These are phyloP conservation scores for Magnaporthales sp. DNA, from an alignment of 2,329 filamentous ascomycete genomes.

Conservation along the genomic window DNA sequence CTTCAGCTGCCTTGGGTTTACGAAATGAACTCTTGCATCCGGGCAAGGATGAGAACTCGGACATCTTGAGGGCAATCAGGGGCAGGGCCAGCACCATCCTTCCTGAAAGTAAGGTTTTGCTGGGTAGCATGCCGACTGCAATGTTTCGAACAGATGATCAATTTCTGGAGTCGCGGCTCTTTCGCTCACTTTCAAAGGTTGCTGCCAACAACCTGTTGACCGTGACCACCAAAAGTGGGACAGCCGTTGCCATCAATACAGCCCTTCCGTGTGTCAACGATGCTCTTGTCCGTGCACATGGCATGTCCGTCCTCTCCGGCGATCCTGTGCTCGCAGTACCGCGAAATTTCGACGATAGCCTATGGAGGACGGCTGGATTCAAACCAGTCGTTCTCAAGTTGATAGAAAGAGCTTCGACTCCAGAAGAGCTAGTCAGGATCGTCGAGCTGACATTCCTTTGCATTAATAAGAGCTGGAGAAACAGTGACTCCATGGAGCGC, in stretches of 20 bases:
- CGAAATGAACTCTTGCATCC: slow-evolving; percentile 86
- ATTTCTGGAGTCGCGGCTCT: slow-evolving; percentile 67
- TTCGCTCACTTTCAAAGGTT: slow-evolving; percentile 66
- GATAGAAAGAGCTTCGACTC: slow-evolving; percentile 64
- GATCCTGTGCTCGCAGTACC: slow-evolving; percentile 74
- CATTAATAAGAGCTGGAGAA: slow-evolving; percentile 87
- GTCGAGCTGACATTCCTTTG: slow-evolving; percentile 79
- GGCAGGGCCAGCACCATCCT: slow-evolving; percentile 75
- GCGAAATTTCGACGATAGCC: slow-evolving; percentile 79
- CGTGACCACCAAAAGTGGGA: slow-evolving; percentile 63
- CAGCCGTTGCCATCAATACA: slow-evolving; percentile 78
- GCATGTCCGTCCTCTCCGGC: slow-evolving; percentile 74
- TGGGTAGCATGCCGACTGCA: slow-evolving; percentile 75
- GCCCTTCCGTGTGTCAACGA: slow-evolving; percentile 83
- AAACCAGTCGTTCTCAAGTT: slow-evolving; percentile 77
- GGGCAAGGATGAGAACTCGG: slow-evolving; percentile 82
- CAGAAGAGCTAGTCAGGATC: slow-evolving; percentile 64
- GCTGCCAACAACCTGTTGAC: slow-evolving; percentile 61
- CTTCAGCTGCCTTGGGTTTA: slow-evolving; percentile 81
- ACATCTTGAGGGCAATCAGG: slow-evolving; percentile 82
- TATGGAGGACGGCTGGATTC: slow-evolving; percentile 90
- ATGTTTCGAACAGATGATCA: slow-evolving; percentile 75
- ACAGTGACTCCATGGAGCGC: slow-evolving; percentile 96
- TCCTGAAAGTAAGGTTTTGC: slow-evolving; percentile 69
- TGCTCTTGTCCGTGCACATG: slow-evolving; percentile 71